Evolutionary conservation across 2,329 filamentous ascomycete genomes (phyloP).

Genomic region (Leptographium galeiforme): DNA sequence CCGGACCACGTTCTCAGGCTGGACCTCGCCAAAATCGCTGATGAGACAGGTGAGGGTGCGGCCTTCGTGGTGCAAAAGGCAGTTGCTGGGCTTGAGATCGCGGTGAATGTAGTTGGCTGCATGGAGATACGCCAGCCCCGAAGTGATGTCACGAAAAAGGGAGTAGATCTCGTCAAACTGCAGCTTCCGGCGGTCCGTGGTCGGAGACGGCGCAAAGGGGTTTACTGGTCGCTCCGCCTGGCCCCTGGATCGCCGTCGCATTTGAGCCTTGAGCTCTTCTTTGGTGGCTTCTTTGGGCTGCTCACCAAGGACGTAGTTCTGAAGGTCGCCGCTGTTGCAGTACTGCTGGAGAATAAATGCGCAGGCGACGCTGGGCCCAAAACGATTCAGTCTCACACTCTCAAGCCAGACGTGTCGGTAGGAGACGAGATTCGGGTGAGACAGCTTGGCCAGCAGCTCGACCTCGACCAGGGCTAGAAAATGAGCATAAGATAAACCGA

Average conservation of each 20-base stretch:
- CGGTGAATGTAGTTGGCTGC: constrained; percentile 87
- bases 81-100: constrained; percentile 93
- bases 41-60: constrained; percentile 68
- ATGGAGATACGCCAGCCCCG: constrained; percentile 81
- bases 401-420: constrained; percentile 98
- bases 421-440: constrained; percentile 88
- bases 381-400: constrained; percentile 68
- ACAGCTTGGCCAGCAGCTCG: constrained; percentile 78
- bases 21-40: constrained; percentile 96
- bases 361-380: constrained; percentile 83
- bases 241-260: constrained; percentile 70
- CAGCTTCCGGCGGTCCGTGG: constrained; percentile 24
- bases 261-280: constrained; percentile 77
- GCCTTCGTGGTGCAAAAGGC: constrained; percentile 67
- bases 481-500: not conserved
- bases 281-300: constrained; percentile 52
- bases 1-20: constrained; percentile 66
- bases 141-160: constrained; percentile 90
- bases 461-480: constrained; percentile 66
- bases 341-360: constrained; percentile 97
- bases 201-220: constrained; percentile 10
- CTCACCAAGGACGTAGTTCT: constrained; percentile 70
- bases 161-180: constrained; percentile 91
- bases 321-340: constrained; percentile 84
- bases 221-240: constrained; percentile 45